A percentile compares a stretch with the other conserved stretches of the same genome.
Evolutionary conservation across 139 green algal species (phyloP).

Genomic region (Tetradesmus obliquus): DNA sequence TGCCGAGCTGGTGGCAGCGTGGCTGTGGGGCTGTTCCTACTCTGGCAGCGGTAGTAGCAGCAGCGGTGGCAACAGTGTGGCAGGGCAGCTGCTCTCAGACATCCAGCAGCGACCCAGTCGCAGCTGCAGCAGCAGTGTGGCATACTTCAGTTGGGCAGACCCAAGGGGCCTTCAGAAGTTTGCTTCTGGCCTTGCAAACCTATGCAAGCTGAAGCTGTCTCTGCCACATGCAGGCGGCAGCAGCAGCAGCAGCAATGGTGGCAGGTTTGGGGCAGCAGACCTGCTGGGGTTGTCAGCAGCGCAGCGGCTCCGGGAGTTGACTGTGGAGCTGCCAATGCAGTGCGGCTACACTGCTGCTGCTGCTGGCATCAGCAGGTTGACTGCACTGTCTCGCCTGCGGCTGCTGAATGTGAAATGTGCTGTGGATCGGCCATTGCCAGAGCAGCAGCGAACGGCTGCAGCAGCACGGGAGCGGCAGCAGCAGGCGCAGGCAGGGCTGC

Average conservation of each 20-base stretch:
- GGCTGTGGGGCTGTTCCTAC: background rate
- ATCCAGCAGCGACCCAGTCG: background rate
- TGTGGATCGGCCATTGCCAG: background rate
- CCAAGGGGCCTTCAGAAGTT: background rate
- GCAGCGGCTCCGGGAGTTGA: background rate
- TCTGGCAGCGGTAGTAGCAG: conserved; percentile 23
- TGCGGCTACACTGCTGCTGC: background rate
- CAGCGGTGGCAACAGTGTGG: background rate
- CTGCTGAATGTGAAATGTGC: background rate
- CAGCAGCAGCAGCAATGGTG: conserved; percentile 17
- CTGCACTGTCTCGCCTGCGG: background rate
- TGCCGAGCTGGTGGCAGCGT: conserved; percentile 19
- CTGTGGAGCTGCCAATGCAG: background rate
- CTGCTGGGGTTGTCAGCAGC: conserved; percentile 12
- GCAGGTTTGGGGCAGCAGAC: background rate
- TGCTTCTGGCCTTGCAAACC: background rate
- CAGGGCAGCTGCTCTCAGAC: background rate
- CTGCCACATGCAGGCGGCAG: background rate
- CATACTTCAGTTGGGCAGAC: conserved; percentile 11
- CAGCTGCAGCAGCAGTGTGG: background rate
- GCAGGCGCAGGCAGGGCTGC: background rate
- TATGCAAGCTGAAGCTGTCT: conserved; percentile 15
- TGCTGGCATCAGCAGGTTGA: background rate
- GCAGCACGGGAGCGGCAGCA: background rate
- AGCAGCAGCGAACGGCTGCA: background rate